A percentile compares a stretch with the other conserved stretches of the same genome.
Conservation (phyloP, 2,329 filamentous ascomycete genomes). For the Aulographum hederae region DNA sequence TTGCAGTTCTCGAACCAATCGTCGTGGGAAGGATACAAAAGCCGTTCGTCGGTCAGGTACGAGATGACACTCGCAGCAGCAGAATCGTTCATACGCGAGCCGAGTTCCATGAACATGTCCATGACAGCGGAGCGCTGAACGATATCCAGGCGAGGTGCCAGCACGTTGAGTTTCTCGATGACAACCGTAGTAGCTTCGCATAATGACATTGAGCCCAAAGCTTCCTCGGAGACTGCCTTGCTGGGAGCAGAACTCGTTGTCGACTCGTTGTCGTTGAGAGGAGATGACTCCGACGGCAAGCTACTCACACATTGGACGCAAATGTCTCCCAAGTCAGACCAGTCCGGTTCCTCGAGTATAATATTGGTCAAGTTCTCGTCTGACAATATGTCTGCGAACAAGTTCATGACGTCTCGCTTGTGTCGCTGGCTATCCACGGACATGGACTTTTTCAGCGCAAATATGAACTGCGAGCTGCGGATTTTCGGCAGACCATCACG, state of each 20-base stretch:
- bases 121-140: slow-evolving; percentile 49
- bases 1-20: slow-evolving; percentile 48
- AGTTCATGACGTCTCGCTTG: background rate
- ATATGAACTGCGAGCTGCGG: slow-evolving; percentile 5
- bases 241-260: no score
- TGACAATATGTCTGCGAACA: background rate
- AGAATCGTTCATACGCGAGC: slow-evolving; percentile 43
- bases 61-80: slow-evolving; percentile 45
- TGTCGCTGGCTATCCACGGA: background rate
- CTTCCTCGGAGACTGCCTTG: no score
- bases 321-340: slow-evolving; percentile 25
- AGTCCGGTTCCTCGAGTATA: slow-evolving; percentile 4
- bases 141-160: slow-evolving; percentile 29
- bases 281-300: no score
- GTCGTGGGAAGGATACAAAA: slow-evolving; percentile 52
- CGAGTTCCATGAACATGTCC: slow-evolving; percentile 44
- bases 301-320: background rate
- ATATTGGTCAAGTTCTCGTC: background rate
- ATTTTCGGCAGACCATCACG: slow-evolving; percentile 5
- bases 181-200: no score
- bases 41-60: slow-evolving; percentile 49
- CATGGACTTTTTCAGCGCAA: slow-evolving; percentile 2
- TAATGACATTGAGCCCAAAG: no score
- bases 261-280: no score
- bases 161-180: slow-evolving; percentile 20